Evolutionary conservation across 352 stramenopile genomes (phyloP).

Genomic region (Phytophthora nicotianae): DNA sequence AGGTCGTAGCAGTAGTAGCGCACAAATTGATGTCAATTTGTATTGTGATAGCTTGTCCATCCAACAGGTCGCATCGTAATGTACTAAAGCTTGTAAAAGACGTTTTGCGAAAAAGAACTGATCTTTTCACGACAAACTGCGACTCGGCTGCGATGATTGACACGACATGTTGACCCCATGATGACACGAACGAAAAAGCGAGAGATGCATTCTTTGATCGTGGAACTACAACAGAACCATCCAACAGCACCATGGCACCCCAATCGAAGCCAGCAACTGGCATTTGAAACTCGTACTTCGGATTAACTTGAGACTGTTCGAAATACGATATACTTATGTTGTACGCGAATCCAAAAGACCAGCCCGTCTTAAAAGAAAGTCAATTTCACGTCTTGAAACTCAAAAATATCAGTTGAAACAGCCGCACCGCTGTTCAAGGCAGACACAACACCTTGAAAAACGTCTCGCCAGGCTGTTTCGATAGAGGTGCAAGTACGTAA

Average conservation of each 20-base stretch:
- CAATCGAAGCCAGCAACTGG: conserved; percentile 57
- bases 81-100: conserved; percentile 22
- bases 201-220: conserved; percentile 34
- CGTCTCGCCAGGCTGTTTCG: conserved; percentile 22
- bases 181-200: conserved; percentile 48
- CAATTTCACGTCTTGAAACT: conserved; percentile 47
- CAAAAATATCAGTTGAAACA: conserved; percentile 44
- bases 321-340: conserved; percentile 66
- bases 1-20: conserved; percentile 19
- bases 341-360: conserved; percentile 43
- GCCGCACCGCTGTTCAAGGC: conserved; percentile 1
- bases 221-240: conserved; percentile 35
- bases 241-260: conserved; percentile 39
- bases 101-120: conserved; percentile 51
- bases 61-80: conserved; percentile 59
- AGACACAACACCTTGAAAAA: conserved; percentile 16
- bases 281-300: conserved; percentile 56
- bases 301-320: conserved; percentile 33
- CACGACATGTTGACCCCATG: conserved; percentile 41
- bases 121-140: conserved; percentile 39
- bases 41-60: conserved; percentile 45
- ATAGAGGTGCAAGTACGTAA: conserved; percentile 40
- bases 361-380: conserved; percentile 32
- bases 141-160: conserved; percentile 54
- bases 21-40: conserved; percentile 42